Evolutionary conservation across 768 basidiomycete genomes (phyloP), one percentile per base, ranked within the genome.

Genomic region (Pholiota molesta): DNA sequence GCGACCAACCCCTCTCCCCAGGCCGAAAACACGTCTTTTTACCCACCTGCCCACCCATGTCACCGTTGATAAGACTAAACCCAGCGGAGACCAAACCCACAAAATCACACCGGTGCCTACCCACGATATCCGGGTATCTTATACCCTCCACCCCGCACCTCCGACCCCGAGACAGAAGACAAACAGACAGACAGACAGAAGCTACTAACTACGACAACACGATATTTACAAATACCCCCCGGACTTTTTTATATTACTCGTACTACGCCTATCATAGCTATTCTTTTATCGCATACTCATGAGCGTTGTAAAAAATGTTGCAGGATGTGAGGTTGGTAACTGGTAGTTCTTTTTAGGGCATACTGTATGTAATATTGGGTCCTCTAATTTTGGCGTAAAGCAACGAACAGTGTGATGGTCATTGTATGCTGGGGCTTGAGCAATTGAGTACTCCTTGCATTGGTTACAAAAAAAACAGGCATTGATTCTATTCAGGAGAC

Each of bases 211-310:
- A 58, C 47, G 57, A 58, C 57, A 33, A n/a, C 31, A 51, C 35
- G 45, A 51, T 51, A 58, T 47, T 58, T 33, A 58, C 37, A 58
- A 28, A 57, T 57, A 57, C 56, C 57, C 56, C 53, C 19, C 57
- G 57, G 57, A 58, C 57, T 58, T 58, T 19, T 58, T 19, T 31
- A 13, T 58, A 51, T 49, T 58, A 58, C 57, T 19, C 40, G 56
- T 55, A 40, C 13, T 39, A 40, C 37, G 40, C 55, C 55, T 29
- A 42, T 13, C 23, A 49, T 26, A 49, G 47, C 47, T 49, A 49
- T 35, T 33, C 31, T 54, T 35, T n/a, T 54, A n/a, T 33, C 52
- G 35, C 29, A 33, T 39, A 39, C 31, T 54, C 29, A 23, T 39
- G 21, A 54, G 31, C 52, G 52, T 31, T 54, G 35, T 39, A 54